Evolutionary conservation across 1,284 basidiomycete genomes (phyloP).

Genomic region (Irpex rosettiformis): DNA sequence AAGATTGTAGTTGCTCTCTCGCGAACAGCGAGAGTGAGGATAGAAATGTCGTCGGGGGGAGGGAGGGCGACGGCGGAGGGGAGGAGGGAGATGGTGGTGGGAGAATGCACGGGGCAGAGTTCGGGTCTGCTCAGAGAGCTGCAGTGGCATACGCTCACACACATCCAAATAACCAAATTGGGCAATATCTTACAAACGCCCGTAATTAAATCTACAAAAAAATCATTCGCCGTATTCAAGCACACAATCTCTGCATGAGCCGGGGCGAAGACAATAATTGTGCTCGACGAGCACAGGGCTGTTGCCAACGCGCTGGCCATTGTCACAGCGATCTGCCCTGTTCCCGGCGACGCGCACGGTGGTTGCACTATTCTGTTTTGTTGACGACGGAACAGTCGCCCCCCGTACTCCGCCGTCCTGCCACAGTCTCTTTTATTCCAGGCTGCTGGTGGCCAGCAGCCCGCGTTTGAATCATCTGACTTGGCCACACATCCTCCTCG

Average conservation of each 20-base stretch:
- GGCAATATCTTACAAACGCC: constrained; percentile 6
- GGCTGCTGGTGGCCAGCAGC: not conserved
- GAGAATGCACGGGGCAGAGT: constrained; percentile 21
- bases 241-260: not conserved
- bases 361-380: not conserved
- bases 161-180: constrained; percentile 16
- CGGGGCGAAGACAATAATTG: not conserved
- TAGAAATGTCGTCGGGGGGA: constrained; percentile 15
- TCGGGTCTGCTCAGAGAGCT: constrained; percentile 13
- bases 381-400: not conserved
- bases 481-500: not conserved
- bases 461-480: constrained; percentile 2
- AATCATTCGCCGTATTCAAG: not conserved
- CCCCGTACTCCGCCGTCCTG: not conserved
- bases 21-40: constrained; percentile 9
- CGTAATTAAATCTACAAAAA: not conserved
- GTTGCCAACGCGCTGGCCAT: not conserved
- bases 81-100: constrained; percentile 25
- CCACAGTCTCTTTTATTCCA: not conserved
- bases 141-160: constrained; percentile 13
- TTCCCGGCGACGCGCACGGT: not conserved
- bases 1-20: constrained; percentile 3
- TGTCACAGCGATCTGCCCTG: not conserved
- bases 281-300: not conserved
- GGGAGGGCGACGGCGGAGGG: constrained; percentile 16